phyloP scores from a whole-genome alignment of 31 red algal species.

The Porphyra umbilicalis region DNA sequence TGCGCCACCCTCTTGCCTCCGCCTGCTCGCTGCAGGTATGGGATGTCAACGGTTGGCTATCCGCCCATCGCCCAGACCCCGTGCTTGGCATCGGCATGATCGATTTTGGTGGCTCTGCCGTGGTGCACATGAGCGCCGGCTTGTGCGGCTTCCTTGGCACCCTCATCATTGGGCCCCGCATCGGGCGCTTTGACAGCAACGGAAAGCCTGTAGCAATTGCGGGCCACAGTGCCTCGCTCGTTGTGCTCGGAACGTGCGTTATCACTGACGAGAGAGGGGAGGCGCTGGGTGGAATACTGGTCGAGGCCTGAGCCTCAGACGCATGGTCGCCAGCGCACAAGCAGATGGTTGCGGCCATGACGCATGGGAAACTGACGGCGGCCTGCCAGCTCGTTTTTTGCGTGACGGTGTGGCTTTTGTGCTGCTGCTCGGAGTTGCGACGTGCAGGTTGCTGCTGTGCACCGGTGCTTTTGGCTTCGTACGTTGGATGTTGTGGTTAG shows the following conservation, averaged over 20 bases:
- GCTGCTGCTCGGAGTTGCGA: too few species aligned
- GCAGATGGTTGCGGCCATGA: too few species aligned
- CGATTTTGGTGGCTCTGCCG: constrained; percentile 87
- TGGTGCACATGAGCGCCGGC: constrained; percentile 92
- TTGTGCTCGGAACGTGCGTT: constrained; percentile 99
- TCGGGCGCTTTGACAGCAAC: constrained; percentile 81
- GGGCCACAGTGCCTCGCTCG: constrained; percentile 60
- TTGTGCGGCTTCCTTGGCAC: constrained; percentile 65
- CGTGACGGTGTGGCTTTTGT: too few species aligned
- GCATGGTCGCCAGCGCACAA: too few species aligned
- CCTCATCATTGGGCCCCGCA: constrained; percentile 80
- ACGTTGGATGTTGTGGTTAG: too few species aligned
- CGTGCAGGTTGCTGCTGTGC: background rate
- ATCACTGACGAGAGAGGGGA: too few species aligned
- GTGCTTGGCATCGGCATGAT: constrained; percentile 53
- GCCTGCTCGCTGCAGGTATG: too few species aligned
- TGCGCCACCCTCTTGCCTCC: too few species aligned
- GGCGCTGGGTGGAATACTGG: too few species aligned
- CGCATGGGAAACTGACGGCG: too few species aligned
- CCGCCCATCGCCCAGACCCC: background rate
- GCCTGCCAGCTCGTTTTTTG: too few species aligned
- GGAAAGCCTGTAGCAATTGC: constrained; percentile 81
- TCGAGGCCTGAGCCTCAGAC: too few species aligned
- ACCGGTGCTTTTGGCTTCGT: background rate
- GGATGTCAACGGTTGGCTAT: constrained; percentile 27